phyloP scores from a whole-genome alignment of 805 yeast species.

The Saccharomycopsis sp. region DNA sequence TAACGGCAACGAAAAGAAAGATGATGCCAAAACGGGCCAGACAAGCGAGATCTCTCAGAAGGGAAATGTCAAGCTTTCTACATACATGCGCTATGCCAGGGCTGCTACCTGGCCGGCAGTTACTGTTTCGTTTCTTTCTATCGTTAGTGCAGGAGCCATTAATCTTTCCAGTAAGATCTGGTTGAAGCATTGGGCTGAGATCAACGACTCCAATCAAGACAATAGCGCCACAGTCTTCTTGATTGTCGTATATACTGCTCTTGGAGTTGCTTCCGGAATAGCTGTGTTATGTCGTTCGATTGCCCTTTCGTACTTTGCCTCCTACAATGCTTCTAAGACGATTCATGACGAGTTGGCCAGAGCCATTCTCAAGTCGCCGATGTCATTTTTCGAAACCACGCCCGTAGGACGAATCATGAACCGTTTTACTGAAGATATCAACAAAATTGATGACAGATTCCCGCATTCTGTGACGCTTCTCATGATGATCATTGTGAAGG shows the following conservation, averaged over 20 bases:
- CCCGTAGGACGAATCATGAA: slow-evolving; percentile 82
- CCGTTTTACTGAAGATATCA: slow-evolving; percentile 64
- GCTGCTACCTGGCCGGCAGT: slow-evolving; percentile 54
- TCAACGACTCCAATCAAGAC: slow-evolving; percentile 36
- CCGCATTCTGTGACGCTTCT: slow-evolving; percentile 49
- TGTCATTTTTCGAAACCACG: slow-evolving; percentile 77
- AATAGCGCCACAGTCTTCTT: slow-evolving; percentile 28
- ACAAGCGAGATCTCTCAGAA: slow-evolving; percentile 47
- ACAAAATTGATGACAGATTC: slow-evolving; percentile 46
- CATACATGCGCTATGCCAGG: slow-evolving; percentile 47
- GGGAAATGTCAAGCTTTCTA: slow-evolving; percentile 52
- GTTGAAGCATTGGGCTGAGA: slow-evolving; percentile 66
- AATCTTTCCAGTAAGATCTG: slow-evolving; percentile 47
- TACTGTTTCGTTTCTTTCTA: slow-evolving; percentile 31
- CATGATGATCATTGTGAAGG: slow-evolving; percentile 38
- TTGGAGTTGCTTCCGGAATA: slow-evolving; percentile 49
- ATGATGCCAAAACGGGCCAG: slow-evolving; percentile 37
- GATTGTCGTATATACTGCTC: slow-evolving; percentile 46
- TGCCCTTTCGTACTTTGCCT: slow-evolving; percentile 45
- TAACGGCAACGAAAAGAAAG: slow-evolving; percentile 14
- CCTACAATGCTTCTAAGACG: slow-evolving; percentile 48
- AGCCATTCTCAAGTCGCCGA: slow-evolving; percentile 62
- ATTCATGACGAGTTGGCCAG: slow-evolving; percentile 54
- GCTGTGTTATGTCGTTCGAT: slow-evolving; percentile 41
- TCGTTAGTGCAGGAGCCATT: slow-evolving; percentile 33